Base-by-base conservation (phyloP, 2,329 filamentous ascomycete genomes). In the Penicillium sp. region DNA sequence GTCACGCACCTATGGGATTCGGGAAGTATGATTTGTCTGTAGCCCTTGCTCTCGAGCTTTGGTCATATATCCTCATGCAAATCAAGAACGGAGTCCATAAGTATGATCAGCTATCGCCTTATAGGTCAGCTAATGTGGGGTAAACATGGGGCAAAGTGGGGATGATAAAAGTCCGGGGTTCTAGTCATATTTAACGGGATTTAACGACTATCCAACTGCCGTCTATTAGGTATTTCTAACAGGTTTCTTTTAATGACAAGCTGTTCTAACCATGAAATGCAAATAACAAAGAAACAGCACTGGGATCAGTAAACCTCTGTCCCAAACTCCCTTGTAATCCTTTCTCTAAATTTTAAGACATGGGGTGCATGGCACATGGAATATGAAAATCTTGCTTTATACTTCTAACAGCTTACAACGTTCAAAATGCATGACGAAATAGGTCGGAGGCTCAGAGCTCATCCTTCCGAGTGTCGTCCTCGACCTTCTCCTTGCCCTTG, bases 391-490 rank as follows among this genome's bases (percentile, higher is more conserved):
- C 40, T 46, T 52, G 47, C 47, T 49, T 43, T 55, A 47, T 56
- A 47, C 46, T 50, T 46, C 16, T 35, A 42, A 45, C 41, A 49
- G 22, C 35, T 23, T 37, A 24, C 20, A 37, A 37, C 14, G 18
- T 24, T 40, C 36, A 9, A 26, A 26, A 51, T 41, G 26, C 29
- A 32, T 32, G 39, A 44, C 26, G 27, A 46, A n/a, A 26, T 28
- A 43, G n/a, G 28, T 28, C 42, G n/a, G 28, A 45, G 34, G 14
- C 48, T 58, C 54, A 66, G 44, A 66, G 52, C 50, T 68, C 63
- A 40, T 67, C 63, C 55, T 69, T 67, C 18, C 49, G 56, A 47
- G 58, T 58, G 23, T 57, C 59, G 26, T 61, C 58, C 36, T 56
- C 47, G 42, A 57, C 52, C 40, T 57, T 51, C 46, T 60, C 56